Conservation (phyloP, 73 alveolate species). For the Halteria grandinella region DNA sequence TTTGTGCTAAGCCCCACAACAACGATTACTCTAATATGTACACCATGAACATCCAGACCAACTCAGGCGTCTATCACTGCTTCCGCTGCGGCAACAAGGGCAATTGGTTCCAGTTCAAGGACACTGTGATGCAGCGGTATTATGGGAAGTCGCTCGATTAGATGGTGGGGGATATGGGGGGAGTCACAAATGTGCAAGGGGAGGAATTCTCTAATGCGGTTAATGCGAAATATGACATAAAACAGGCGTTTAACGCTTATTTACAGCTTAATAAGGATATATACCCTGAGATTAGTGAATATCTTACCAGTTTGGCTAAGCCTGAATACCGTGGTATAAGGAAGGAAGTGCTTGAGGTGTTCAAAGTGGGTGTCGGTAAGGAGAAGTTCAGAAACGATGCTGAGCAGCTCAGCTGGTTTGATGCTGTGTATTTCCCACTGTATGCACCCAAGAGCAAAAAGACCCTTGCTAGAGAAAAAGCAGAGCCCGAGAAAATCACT, state of each 20-base stretch:
- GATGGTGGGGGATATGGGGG: too few relatives aligned
- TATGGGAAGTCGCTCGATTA: too few relatives aligned
- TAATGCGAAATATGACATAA: too few relatives aligned
- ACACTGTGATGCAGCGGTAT: constrained; percentile 42
- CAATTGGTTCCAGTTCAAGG: constrained; percentile 86
- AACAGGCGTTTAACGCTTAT: too few relatives aligned
- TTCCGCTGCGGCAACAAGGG: constrained; percentile 87
- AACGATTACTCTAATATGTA: constrained; percentile 71
- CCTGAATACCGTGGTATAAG: too few relatives aligned
- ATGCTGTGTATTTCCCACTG: constrained; percentile 69
- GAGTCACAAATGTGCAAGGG: too few relatives aligned
- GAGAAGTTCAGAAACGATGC: constrained; percentile 70
- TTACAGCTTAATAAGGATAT: too few relatives aligned
- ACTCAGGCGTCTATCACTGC: constrained; percentile 84
- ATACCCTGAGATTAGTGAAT: too few relatives aligned
- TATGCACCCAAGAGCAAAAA: constrained; percentile 50
- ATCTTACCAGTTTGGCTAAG: too few relatives aligned
- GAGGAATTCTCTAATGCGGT: too few relatives aligned
- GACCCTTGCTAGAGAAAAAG: constrained; percentile 46
- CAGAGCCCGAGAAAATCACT: constrained; percentile 15
- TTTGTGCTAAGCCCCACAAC: constrained; percentile 84
- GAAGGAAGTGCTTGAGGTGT: constrained; percentile 63
- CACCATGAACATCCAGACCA: constrained; percentile 59
- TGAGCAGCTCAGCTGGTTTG: constrained; percentile 51
- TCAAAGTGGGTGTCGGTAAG: constrained; percentile 72